Evolutionary conservation across 306 rosid species (phyloP).

Genomic region (Macrotyloma uniflorum): DNA sequence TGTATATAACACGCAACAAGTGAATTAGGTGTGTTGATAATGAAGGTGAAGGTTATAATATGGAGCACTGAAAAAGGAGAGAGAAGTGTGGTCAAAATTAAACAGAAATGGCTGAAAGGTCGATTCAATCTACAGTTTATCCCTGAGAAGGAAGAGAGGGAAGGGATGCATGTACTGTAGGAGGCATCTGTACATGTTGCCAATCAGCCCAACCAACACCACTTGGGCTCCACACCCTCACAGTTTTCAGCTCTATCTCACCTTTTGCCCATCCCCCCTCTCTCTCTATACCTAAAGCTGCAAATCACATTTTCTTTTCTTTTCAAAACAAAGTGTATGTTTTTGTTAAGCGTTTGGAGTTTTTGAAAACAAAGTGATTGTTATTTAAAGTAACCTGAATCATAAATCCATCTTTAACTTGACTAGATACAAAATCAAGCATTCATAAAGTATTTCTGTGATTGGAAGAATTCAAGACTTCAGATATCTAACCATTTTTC

Average conservation of each 20-base stretch:
- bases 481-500: too few species aligned
- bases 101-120: conserved; percentile 46
- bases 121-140: conserved; percentile 64
- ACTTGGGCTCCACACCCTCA: conserved; percentile 49
- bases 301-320: conserved; percentile 37
- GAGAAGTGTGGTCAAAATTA: conserved; percentile 45
- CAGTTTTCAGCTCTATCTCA: conserved; percentile 42
- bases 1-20: too few species aligned
- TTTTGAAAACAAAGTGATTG: too few species aligned
- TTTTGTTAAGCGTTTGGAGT: too few species aligned
- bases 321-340: too few species aligned
- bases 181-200: conserved; percentile 50
- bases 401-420: too few species aligned
- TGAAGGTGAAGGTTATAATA: neutral
- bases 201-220: conserved; percentile 45
- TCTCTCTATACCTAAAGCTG: conserved; percentile 29
- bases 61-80: neutral
- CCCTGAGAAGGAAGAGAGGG: conserved; percentile 34
- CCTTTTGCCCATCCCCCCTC: conserved; percentile 38
- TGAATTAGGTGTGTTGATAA: too few species aligned
- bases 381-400: too few species aligned
- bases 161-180: conserved; percentile 41
- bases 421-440: too few species aligned
- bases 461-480: too few species aligned
- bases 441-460: too few species aligned